A percentile compares a stretch with the other conserved stretches of the same genome.
These are phyloP conservation scores for Epichloe coenophiala DNA, from an alignment of 2,329 filamentous ascomycete genomes.

Conservation along the genomic window DNA sequence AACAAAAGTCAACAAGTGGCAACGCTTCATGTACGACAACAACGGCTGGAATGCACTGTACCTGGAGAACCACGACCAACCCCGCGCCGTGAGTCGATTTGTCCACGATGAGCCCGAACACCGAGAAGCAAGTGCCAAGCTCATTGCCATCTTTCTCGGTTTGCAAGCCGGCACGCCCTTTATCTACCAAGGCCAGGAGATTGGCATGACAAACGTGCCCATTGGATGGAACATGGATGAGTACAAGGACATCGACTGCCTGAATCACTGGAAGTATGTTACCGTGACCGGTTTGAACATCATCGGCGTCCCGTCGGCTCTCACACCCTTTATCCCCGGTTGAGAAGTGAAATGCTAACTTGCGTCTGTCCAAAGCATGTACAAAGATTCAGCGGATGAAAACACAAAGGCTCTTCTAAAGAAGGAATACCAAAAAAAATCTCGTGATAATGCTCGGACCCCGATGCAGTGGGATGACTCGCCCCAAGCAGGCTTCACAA, in stretches of 20 bases:
- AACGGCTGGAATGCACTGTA: constrained; percentile 53
- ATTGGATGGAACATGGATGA: constrained; percentile 46
- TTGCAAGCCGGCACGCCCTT: constrained; percentile 50
- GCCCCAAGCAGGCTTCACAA: constrained; percentile 51
- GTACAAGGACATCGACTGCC: constrained; percentile 53
- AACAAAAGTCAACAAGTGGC: constrained; percentile 40
- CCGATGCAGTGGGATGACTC: constrained; percentile 59
- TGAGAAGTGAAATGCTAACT: not conserved
- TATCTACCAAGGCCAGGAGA: constrained; percentile 57
- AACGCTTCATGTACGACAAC: constrained; percentile 44
- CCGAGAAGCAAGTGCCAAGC: constrained; percentile 39
- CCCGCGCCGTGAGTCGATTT: constrained; percentile 44
- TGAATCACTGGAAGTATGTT: constrained; percentile 35
- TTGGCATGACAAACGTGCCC: constrained; percentile 54
- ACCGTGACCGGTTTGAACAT: not conserved
- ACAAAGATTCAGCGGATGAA: constrained; percentile 25
- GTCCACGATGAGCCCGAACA: constrained; percentile 34
- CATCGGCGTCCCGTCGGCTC: too few species aligned
- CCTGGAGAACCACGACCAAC: constrained; percentile 54
- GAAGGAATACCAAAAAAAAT: constrained; percentile 42
- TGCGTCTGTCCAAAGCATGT: constrained; percentile 17
- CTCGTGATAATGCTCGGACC: constrained; percentile 55
- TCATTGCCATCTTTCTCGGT: constrained; percentile 43
- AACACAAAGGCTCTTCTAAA: constrained; percentile 23
- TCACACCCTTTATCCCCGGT: too few species aligned